These are phyloP conservation scores for Stephanocyclus meneghinianus DNA, from an alignment of 352 stramenopile genomes.

Conservation along the genomic window DNA sequence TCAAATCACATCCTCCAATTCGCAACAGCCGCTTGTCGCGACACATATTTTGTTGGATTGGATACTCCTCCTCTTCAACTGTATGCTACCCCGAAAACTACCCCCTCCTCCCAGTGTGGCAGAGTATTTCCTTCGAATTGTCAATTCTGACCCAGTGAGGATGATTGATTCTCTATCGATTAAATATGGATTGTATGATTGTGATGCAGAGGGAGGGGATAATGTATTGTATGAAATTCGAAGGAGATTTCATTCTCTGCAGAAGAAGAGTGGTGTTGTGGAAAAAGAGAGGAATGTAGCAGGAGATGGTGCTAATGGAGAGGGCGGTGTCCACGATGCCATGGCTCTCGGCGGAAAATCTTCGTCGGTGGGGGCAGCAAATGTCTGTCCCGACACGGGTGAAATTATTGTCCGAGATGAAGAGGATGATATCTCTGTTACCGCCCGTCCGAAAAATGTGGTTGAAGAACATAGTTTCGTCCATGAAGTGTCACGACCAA, in stretches of 20 bases:
- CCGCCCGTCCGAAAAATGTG: constrained; percentile 54
- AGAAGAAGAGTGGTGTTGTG: constrained; percentile 39
- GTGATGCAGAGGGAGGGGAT: constrained; percentile 26
- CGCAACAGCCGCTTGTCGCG: constrained; percentile 17
- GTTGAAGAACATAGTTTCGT: constrained; percentile 66
- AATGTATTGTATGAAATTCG: constrained; percentile 74
- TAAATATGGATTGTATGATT: constrained; percentile 55
- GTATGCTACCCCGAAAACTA: constrained; percentile 57
- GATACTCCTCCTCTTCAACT: constrained; percentile 61
- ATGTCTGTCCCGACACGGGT: constrained; percentile 34
- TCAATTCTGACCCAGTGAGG: constrained; percentile 47
- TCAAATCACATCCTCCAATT: neutral
- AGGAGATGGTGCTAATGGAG: constrained; percentile 47
- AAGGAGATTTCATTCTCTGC: constrained; percentile 74
- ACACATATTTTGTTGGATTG: constrained; percentile 77
- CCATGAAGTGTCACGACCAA: constrained; percentile 47
- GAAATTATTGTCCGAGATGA: constrained; percentile 22
- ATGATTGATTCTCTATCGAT: constrained; percentile 60
- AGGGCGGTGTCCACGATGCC: neutral
- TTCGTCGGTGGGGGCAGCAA: constrained; percentile 22
- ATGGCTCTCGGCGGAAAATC: neutral
- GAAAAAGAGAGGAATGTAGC: constrained; percentile 16
- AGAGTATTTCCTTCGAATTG: constrained; percentile 38
- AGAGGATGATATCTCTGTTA: neutral
- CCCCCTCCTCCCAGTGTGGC: constrained; percentile 51